A percentile compares a stretch with the other conserved stretches of the same genome.
Evolutionary conservation across 768 basidiomycete species (phyloP).

Genomic region (Podaxis pistillaris): DNA sequence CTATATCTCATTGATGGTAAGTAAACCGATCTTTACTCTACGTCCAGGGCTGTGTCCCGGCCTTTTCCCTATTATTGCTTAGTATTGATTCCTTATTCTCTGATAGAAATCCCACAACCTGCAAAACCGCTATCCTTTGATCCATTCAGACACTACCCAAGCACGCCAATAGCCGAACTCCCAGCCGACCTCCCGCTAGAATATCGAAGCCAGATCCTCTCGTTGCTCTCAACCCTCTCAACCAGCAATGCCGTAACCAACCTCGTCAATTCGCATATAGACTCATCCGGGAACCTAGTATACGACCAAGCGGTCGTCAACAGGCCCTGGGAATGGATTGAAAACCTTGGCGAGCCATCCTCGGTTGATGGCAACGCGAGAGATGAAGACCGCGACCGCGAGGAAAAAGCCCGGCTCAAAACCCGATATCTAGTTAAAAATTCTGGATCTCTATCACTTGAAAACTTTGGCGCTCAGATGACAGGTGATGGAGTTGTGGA

Average conservation of each 20-base stretch:
- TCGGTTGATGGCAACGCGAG: slow-evolving; percentile 42
- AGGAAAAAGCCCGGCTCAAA: slow-evolving; percentile 35
- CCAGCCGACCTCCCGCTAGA: slow-evolving; percentile 55
- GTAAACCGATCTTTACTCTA: slow-evolving; percentile 16
- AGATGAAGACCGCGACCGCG: slow-evolving; percentile 39
- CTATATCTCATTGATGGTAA: slow-evolving; percentile 74
- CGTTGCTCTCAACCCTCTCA: slow-evolving; percentile 57
- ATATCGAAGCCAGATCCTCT: slow-evolving; percentile 54
- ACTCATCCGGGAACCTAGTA: slow-evolving; percentile 48
- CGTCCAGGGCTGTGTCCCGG: background rate
- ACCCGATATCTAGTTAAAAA: slow-evolving; percentile 51
- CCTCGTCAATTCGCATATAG: slow-evolving; percentile 58
- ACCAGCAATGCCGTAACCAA: slow-evolving; percentile 50
- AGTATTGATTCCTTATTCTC: background rate
- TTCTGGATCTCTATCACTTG: slow-evolving; percentile 67
- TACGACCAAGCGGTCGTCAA: slow-evolving; percentile 58
- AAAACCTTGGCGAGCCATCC: slow-evolving; percentile 64
- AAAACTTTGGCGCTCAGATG: slow-evolving; percentile 62
- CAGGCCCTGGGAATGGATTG: slow-evolving; percentile 86
- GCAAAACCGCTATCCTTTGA: slow-evolving; percentile 54
- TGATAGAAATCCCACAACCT: slow-evolving; percentile 61
- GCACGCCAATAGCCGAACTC: slow-evolving; percentile 45
- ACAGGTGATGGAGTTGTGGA: slow-evolving; percentile 58
- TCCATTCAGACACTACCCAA: slow-evolving; percentile 65
- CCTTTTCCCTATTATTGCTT: background rate